phyloP scores from a whole-genome alignment of 176 grass and related monocot species.

The Triticum monococcum region DNA sequence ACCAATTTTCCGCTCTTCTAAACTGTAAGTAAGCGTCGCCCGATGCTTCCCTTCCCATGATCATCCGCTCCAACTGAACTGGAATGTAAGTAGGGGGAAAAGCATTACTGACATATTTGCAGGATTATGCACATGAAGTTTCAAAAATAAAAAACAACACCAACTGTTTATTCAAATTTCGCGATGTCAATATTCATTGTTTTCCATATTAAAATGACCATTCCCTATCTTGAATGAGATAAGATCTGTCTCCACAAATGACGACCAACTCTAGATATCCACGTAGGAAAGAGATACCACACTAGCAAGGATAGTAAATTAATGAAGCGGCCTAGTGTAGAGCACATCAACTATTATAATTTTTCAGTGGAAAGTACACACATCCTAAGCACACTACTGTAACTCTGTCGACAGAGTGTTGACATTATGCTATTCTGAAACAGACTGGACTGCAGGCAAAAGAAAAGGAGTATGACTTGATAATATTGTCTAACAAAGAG shows the following conservation, averaged over 20 bases:
- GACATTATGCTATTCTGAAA: not conserved
- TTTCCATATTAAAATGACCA: not conserved
- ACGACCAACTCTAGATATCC: not conserved
- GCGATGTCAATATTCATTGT: not conserved
- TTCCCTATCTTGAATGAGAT: not conserved
- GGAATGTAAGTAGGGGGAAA: slow-evolving; percentile 7
- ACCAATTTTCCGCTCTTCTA: slow-evolving; percentile 13
- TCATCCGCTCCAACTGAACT: slow-evolving; percentile 16
- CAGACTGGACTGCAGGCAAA: not conserved
- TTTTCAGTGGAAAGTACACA: not conserved
- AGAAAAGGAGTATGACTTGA: not conserved
- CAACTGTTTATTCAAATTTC: not conserved
- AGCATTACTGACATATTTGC: slow-evolving; percentile 6
- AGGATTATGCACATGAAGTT: not conserved
- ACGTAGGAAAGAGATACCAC: not conserved
- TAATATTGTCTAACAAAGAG: slow-evolving; percentile 1
- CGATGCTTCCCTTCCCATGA: slow-evolving; percentile 22
- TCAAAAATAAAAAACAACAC: not conserved
- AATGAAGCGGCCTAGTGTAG: not conserved
- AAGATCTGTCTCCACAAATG: not conserved
- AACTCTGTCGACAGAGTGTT: not conserved
- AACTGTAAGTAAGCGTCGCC: not conserved
- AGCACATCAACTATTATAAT: not conserved
- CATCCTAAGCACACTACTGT: not conserved
- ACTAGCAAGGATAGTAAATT: not conserved